These are phyloP conservation scores for Aspergillus diversus DNA, from an alignment of 495 filamentous ascomycete species.

Conservation along the genomic window DNA sequence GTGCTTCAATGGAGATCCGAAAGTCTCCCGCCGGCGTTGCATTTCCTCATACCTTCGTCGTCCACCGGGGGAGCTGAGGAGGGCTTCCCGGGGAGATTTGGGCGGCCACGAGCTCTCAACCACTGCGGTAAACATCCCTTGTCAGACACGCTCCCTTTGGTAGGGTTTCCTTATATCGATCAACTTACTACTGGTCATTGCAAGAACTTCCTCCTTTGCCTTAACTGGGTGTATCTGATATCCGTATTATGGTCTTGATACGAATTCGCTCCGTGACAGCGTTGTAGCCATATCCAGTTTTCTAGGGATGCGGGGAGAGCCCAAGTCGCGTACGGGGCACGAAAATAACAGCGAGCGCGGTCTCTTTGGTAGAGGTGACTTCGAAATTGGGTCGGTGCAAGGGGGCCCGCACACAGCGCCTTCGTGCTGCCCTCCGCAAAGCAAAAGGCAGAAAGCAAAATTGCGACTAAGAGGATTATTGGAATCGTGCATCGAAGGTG, in stretches of 20 bases:
- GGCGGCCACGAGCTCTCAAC: conserved; percentile 78
- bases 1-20: conserved; percentile 65
- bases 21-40: conserved; percentile 63
- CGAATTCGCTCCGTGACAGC: conserved; percentile 4
- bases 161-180: neutral
- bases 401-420: neutral
- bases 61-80: conserved; percentile 80
- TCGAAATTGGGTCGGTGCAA: neutral
- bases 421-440: conserved; percentile 2
- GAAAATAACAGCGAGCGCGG: neutral
- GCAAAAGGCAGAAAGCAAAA: neutral
- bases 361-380: neutral
- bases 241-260: conserved; percentile 9
- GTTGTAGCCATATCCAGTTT: conserved; percentile 23
- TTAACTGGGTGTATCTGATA: conserved; percentile 4
- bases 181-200: conserved; percentile 32
- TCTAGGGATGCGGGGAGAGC: conserved; percentile 23
- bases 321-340: conserved; percentile 8
- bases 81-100: conserved; percentile 79
- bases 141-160: conserved; percentile 2
- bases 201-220: neutral
- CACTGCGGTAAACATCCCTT: conserved; percentile 32
- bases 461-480: neutral
- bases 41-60: conserved; percentile 70
- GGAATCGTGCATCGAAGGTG: neutral